phyloP scores from a whole-genome alignment of 306 rosid genomes.

The Crotalaria pallida region DNA sequence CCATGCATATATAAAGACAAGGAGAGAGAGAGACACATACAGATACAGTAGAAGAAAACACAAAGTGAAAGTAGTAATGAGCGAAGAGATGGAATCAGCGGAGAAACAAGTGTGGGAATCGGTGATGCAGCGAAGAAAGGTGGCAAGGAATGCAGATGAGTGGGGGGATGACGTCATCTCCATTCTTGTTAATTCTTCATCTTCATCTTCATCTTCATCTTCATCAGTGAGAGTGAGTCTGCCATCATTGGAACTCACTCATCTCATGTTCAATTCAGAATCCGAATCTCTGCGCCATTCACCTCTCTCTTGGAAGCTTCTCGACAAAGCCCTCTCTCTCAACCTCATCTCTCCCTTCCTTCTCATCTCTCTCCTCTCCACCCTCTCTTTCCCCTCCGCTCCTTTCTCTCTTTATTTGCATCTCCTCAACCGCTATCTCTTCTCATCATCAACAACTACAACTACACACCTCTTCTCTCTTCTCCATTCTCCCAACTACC shows the following conservation, averaged over 20 bases:
- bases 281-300: conserved; percentile 52
- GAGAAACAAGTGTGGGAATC: conserved; percentile 31
- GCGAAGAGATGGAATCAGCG: too few species aligned
- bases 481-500: conserved; percentile 37
- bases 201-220: conserved; percentile 36
- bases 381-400: conserved; percentile 45
- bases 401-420: conserved; percentile 80
- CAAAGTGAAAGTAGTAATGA: too few species aligned
- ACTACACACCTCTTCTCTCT: conserved; percentile 32
- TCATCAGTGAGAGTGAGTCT: too few species aligned
- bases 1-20: too few species aligned
- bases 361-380: conserved; percentile 72
- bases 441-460: not conserved
- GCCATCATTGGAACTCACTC: conserved; percentile 81
- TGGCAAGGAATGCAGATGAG: conserved; percentile 48
- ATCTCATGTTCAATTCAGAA: conserved; percentile 51
- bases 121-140: conserved; percentile 55
- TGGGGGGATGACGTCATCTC: conserved; percentile 58
- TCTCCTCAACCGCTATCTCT: conserved; percentile 54
- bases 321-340: conserved; percentile 53
- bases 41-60: too few species aligned
- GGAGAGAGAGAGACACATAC: too few species aligned
- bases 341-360: conserved; percentile 65
- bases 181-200: conserved; percentile 38
- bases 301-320: conserved; percentile 78